Conservation (phyloP, 306 rosid species). For the Pterocarpus santalinus region DNA sequence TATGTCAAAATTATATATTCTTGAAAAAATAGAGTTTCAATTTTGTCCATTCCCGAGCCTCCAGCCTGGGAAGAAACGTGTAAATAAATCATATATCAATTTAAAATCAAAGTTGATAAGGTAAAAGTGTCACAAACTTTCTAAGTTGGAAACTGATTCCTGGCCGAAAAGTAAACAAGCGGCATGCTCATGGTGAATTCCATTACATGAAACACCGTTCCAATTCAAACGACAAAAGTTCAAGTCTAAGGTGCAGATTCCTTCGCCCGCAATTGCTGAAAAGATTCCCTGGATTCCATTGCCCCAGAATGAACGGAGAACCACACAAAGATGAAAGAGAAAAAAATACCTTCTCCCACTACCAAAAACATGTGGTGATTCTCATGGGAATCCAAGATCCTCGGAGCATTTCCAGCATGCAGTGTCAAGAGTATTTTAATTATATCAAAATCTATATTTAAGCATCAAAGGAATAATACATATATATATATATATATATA, state of each 20-base stretch:
- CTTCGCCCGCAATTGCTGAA: slow-evolving; percentile 31
- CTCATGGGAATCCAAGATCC: slow-evolving; percentile 27
- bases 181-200: neutral
- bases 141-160: neutral
- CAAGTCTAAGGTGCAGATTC: slow-evolving; percentile 44
- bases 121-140: neutral
- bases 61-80: neutral
- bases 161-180: slow-evolving; percentile 13
- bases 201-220: neutral
- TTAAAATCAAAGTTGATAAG: neutral
- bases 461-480: neutral
- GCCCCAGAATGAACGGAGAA: neutral
- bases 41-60: neutral
- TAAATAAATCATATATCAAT: neutral
- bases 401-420: neutral
- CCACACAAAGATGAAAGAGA: neutral
- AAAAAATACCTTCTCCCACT: neutral
- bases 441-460: neutral
- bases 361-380: neutral
- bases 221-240: slow-evolving; percentile 33
- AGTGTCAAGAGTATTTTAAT: slow-evolving; percentile 19
- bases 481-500: too few species aligned
- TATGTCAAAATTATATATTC: too few species aligned
- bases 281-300: neutral
- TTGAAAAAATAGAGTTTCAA: neutral